Evolutionary conservation across 352 stramenopile species (phyloP).

Genomic region (Pythium scleroteichum): DNA sequence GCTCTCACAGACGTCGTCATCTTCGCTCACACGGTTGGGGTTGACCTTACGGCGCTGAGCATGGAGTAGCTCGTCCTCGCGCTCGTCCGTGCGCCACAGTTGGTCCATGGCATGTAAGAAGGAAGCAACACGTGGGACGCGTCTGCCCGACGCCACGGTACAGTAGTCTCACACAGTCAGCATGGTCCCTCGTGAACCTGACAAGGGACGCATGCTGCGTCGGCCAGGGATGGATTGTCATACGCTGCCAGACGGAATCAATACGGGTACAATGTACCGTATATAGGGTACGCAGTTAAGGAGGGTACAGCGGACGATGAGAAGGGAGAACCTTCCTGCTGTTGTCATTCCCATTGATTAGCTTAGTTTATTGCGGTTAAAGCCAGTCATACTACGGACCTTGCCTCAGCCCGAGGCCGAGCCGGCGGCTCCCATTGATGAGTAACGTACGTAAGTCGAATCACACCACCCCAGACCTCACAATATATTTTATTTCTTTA

Average conservation of each 20-base stretch:
- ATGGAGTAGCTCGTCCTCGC: constrained; percentile 25
- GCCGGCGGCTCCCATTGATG: too few species aligned
- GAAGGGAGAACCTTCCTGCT: too few species aligned
- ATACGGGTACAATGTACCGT: constrained; percentile 3
- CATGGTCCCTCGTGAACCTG: constrained; percentile 11
- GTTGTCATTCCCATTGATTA: too few species aligned
- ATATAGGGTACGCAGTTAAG: constrained; percentile 10
- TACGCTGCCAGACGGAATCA: constrained; percentile 15
- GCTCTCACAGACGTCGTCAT: constrained; percentile 7
- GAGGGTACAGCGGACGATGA: too few species aligned
- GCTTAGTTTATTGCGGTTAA: too few species aligned
- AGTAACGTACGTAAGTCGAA: too few species aligned
- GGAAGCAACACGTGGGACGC: not conserved
- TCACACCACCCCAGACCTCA: too few species aligned
- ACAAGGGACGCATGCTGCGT: constrained; percentile 28
- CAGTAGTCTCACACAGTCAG: not conserved
- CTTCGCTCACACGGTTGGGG: constrained; percentile 8
- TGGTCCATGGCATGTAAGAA: constrained; percentile 30
- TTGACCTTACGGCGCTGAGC: constrained; percentile 23
- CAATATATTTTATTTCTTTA: too few species aligned
- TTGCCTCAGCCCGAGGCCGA: too few species aligned
- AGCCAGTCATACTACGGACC: too few species aligned
- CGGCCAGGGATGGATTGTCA: constrained; percentile 17
- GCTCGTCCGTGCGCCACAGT: constrained; percentile 38
- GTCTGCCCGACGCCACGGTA: not conserved